Conservation (phyloP, 495 filamentous ascomycete species). For the Cercophora sp. region DNA sequence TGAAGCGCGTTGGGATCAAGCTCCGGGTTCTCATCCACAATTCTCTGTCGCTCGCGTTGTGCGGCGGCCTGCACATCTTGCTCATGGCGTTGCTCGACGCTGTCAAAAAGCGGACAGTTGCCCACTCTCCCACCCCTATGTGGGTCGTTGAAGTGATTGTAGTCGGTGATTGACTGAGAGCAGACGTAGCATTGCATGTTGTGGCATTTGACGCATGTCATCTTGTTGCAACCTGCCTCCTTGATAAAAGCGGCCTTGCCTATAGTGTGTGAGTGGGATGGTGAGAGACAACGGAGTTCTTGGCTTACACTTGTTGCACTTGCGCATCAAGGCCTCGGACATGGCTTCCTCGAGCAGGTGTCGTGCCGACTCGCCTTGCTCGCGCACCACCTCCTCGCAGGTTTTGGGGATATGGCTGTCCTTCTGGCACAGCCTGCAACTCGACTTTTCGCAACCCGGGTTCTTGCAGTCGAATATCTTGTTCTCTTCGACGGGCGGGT, state of each 20-base stretch:
- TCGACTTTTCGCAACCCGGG: constrained; percentile 59
- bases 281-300: neutral
- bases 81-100: constrained; percentile 56
- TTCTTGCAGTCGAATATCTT: constrained; percentile 71
- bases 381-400: constrained; percentile 65
- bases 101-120: constrained; percentile 66
- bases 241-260: constrained; percentile 66
- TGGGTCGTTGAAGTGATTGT: constrained; percentile 50
- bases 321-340: constrained; percentile 71
- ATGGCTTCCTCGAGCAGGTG: constrained; percentile 78
- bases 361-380: constrained; percentile 53
- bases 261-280: constrained; percentile 28
- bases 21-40: constrained; percentile 57
- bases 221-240: constrained; percentile 79
- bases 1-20: constrained; percentile 53
- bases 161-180: constrained; percentile 53
- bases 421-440: constrained; percentile 69
- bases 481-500: constrained; percentile 61
- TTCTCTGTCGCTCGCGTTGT: constrained; percentile 51
- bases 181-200: constrained; percentile 73
- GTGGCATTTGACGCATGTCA: constrained; percentile 60
- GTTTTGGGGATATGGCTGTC: constrained; percentile 71
- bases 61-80: constrained; percentile 65
- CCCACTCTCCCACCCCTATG: constrained; percentile 39
- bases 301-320: constrained; percentile 61